Base-by-base conservation (phyloP, 495 filamentous ascomycete species). In the Aspergillus hancockii region DNA sequence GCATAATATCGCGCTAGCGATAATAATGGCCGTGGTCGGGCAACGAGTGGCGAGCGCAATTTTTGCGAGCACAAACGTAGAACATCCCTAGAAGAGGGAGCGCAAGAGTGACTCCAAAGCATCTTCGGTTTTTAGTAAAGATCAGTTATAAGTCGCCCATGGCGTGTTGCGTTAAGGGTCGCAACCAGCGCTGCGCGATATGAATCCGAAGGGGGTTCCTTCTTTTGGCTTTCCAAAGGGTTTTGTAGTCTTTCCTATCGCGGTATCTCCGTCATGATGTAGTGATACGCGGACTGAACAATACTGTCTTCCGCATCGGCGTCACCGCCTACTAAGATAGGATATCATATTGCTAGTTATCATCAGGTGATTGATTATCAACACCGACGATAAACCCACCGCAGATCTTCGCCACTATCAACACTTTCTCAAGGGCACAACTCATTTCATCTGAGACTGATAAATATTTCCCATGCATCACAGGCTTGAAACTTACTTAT, bases 41-140 rank as follows among this genome's bases (percentile, higher is more conserved):
- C n/a, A 43, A 62, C 14, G 22, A 64, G 58, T 55, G 54, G 54
- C 55, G 63, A 63, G 51, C 66, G 68, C 54, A 69, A 60, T 64
- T 52, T 70, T 62, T 64, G 61, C 46, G 66, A 54, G 52, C 60
- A 67, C 56, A 66, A 71, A 57, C 65, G 71, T 58, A 63, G 57
- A 25, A 68, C 64, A 63, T 69, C 72, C 75, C 70, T 72, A 41
- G 67, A 68, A 65, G 55, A 73, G 67, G 73, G 74, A 61, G 66
- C 36, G 63, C 66, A 69, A 52, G 64, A 66, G 36, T 58, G 61
- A 60, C 68, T 69, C 67, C 65, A 72, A 65, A 64, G 60, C 66
- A 68, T 68, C 18, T 49, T 66, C 51, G 49, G 16, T 54, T 4
- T 18, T n/a, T 19, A 25, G n/a, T 21, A 10, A 34, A 19, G 0